Conservation (phyloP, 352 stramenopile species). For the Discostella stelligera region DNA sequence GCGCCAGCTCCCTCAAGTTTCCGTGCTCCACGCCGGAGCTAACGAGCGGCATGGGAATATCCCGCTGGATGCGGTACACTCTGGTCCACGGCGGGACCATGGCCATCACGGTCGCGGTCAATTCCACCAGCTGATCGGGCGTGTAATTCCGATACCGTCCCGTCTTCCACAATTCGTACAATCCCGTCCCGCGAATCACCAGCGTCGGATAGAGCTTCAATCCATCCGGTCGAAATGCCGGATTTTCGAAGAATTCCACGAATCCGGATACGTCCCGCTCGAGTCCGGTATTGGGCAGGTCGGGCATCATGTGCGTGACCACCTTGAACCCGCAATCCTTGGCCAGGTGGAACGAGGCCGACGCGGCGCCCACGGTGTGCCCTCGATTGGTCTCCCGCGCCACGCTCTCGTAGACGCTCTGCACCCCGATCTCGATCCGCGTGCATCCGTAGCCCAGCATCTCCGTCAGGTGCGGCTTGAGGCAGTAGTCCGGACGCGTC, state of each 20-base stretch:
- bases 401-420: slow-evolving; percentile 94
- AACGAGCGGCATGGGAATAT: slow-evolving; percentile 98
- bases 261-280: slow-evolving; percentile 94
- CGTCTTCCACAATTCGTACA: slow-evolving; percentile 98
- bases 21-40: slow-evolving; percentile 94
- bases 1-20: slow-evolving; percentile 91
- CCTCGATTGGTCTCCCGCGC: slow-evolving; percentile 90
- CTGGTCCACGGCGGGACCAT: slow-evolving; percentile 94
- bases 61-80: slow-evolving; percentile 94
- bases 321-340: slow-evolving; percentile 98
- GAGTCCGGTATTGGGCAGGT: slow-evolving; percentile 96
- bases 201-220: slow-evolving; percentile 96
- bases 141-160: slow-evolving; percentile 91
- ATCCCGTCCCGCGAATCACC: slow-evolving; percentile 93
- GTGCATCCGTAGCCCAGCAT: slow-evolving; percentile 96
- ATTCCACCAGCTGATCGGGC: slow-evolving; percentile 86
- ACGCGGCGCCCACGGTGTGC: slow-evolving; percentile 91
- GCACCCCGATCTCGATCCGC: slow-evolving; percentile 95
- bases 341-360: slow-evolving; percentile 85
- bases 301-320: slow-evolving; percentile 97
- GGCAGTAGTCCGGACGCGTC: slow-evolving; percentile 95
- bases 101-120: slow-evolving; percentile 91
- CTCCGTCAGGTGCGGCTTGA: slow-evolving; percentile 94
- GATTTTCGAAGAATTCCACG: slow-evolving; percentile 95
- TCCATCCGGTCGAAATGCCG: slow-evolving; percentile 91